Evolutionary conservation across 108 stramenopile species (phyloP), one percentile per base, ranked within the genome.

Genomic region (Conticribra guillardii): DNA sequence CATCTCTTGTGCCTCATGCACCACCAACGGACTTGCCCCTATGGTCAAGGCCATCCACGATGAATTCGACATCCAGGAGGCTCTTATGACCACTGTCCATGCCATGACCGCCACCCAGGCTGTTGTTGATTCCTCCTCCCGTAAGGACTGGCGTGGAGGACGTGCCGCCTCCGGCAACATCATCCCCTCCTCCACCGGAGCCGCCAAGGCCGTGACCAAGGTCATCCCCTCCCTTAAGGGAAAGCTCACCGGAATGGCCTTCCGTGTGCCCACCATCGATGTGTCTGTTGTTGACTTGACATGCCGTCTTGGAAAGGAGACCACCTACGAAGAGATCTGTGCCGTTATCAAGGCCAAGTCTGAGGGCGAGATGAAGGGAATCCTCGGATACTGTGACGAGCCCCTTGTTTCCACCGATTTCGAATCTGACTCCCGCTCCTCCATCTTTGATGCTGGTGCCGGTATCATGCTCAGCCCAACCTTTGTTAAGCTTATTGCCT

Each of bases 121-220:
- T 63, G 95, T 96, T 58, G 99, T 99, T 64, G 99, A 99, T 86
- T 95, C 96, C 68, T 96, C 97, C 78, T 97, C 97, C 82, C 94
- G 94, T 69, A 99, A 99, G 91, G 99, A 99, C 97, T 99, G 99
- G 99, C 97, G 99, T 59, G 99, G 97, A 79, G 99, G 99, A 84
- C 97, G 99, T 85, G 92, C 96, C 71, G 99, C 99, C 60, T 96
- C 95, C 48, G 89, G 92, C 63, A 99, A 99, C 97, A 98, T 99
- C 90, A 99, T 99, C 79, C 99, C 99, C 37, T 97, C 97, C 68
- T 97, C 97, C 83, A 99, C 99, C 41, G 99, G 99, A 45, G 99
- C 99, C 54, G 99, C 99, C 86, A 98, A 98, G 94, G 99, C 99
- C 73, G 98, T 99, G 70, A 98, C 97, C 92, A 98, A 98, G 96